Percentiles rank a stretch among this genome's conserved stretches.
phyloP scores from a whole-genome alignment of 306 rosid species.

The Citrullus amarus region DNA sequence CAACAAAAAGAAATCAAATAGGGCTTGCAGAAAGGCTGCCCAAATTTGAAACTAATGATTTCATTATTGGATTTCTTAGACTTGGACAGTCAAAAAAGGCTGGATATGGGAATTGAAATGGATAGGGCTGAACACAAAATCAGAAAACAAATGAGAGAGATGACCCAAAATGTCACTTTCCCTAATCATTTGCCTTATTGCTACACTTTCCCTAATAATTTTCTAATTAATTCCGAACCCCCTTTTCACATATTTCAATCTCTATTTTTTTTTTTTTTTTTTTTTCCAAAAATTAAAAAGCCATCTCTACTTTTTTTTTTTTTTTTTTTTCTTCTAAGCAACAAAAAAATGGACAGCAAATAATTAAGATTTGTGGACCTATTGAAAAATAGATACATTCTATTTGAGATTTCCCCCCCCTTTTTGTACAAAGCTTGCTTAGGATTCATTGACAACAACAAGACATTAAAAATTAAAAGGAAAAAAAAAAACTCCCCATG shows the following conservation, averaged over 20 bases:
- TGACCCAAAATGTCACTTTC: conserved; percentile 1
- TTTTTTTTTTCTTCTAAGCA: too few species aligned
- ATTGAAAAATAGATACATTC: background rate
- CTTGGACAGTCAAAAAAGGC: background rate
- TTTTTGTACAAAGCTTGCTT: conserved; percentile 5
- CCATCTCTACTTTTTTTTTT: too few species aligned
- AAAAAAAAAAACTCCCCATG: background rate
- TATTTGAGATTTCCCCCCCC: background rate
- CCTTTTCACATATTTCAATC: too few species aligned
- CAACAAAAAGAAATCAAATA: background rate
- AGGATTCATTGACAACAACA: conserved; percentile 2
- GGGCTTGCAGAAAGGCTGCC: background rate
- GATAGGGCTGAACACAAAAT: conserved; percentile 3
- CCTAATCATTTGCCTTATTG: background rate
- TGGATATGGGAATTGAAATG: background rate
- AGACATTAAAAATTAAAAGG: background rate
- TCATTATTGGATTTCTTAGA: background rate
- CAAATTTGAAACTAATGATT: background rate
- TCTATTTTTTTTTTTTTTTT: too few species aligned
- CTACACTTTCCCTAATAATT: background rate
- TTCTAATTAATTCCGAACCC: background rate
- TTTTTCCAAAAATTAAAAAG: too few species aligned
- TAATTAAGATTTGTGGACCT: background rate
- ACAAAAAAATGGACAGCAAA: too few species aligned
- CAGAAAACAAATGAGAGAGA: background rate